A percentile compares a stretch with the other conserved stretches of the same genome.
phyloP scores from a whole-genome alignment of 257 asterid genomes.

The Eucommia ulmoides region DNA sequence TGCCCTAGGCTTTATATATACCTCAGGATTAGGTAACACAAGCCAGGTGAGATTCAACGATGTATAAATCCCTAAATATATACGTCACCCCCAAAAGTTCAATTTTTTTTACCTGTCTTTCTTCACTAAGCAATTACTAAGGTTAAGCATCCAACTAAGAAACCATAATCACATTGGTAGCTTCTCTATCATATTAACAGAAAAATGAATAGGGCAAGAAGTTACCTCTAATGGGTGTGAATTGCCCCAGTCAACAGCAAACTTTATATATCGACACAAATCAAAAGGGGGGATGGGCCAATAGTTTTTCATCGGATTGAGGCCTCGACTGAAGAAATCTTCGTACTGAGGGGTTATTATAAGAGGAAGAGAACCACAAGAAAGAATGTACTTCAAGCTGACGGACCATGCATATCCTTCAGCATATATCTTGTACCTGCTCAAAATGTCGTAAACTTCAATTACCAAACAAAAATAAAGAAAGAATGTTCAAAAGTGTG shows the following conservation, averaged over 20 bases:
- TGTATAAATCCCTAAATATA: no score
- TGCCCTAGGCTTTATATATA: no score
- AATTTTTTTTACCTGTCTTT: no score
- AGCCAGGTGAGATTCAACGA: no score
- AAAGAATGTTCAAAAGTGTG: no score
- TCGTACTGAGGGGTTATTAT: conserved; percentile 37
- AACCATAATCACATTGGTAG: background rate
- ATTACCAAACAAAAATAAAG: no score
- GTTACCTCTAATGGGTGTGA: conserved; percentile 31
- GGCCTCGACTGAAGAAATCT: conserved; percentile 63
- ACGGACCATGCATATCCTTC: conserved; percentile 90
- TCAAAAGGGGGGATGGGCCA: conserved; percentile 27
- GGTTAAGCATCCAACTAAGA: no score
- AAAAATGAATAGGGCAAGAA: background rate
- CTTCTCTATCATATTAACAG: background rate
- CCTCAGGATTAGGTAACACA: no score
- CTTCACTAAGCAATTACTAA: no score
- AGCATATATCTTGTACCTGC: conserved; percentile 74
- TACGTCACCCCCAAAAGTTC: no score
- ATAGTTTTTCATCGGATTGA: conserved; percentile 29
- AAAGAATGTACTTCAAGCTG: conserved; percentile 57
- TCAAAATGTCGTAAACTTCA: no score
- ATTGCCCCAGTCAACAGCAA: conserved; percentile 60
- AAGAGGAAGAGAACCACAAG: conserved; percentile 59
- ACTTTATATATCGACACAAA: conserved; percentile 36